Evolutionary conservation across 306 rosid species (phyloP).

Genomic region (Cicer cuneatum): DNA sequence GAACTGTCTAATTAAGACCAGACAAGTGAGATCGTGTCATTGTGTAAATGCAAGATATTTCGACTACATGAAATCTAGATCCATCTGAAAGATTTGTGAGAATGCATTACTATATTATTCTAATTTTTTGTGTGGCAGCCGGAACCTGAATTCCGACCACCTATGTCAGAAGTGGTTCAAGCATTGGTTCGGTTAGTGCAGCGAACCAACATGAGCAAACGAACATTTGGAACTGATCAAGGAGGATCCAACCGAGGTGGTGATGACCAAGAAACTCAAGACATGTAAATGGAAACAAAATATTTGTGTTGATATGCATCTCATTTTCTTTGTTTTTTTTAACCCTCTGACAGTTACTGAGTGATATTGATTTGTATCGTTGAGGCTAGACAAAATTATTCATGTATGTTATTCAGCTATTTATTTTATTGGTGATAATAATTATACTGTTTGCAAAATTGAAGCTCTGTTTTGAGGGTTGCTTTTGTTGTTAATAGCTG

Average conservation of each 20-base stretch:
- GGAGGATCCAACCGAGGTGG: constrained; percentile 64
- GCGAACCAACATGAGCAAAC: constrained; percentile 96
- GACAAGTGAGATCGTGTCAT: not conserved
- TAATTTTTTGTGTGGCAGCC: constrained; percentile 62
- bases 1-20: not conserved
- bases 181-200: constrained; percentile 89
- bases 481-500: not conserved
- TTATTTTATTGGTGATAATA: constrained; percentile 48
- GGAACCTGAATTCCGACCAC: constrained; percentile 98
- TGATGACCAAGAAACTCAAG: constrained; percentile 54
- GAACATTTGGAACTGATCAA: constrained; percentile 83
- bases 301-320: constrained; percentile 39
- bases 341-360: constrained; percentile 16
- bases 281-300: constrained; percentile 51
- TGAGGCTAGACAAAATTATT: constrained; percentile 40
- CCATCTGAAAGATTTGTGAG: not conserved
- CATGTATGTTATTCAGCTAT: constrained; percentile 49
- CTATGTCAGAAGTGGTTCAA: constrained; percentile 98
- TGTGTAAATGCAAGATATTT: not conserved
- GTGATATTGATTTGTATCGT: constrained; percentile 40
- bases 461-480: constrained; percentile 4
- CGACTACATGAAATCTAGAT: not conserved
- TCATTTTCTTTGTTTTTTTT: constrained; percentile 37
- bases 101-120: constrained; percentile 23
- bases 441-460: constrained; percentile 41